These are phyloP conservation scores for Dalbergia cochinchinensis DNA, from an alignment of 306 rosid genomes.

Conservation along the genomic window DNA sequence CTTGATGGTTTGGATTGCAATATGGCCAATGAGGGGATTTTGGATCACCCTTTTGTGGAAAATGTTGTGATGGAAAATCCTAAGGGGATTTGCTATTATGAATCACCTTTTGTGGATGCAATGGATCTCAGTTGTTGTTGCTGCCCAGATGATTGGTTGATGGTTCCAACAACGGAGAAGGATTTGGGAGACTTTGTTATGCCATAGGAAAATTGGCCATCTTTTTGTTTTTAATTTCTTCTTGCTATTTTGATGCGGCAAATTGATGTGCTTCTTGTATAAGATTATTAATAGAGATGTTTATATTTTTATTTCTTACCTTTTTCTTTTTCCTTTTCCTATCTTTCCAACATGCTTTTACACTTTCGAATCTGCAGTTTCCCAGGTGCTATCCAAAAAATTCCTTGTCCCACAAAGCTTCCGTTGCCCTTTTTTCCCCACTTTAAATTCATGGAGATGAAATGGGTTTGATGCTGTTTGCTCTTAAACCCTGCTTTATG, in stretches of 20 bases:
- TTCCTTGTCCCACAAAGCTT: background rate
- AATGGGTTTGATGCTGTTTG: slow-evolving; percentile 3
- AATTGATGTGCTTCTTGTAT: slow-evolving; percentile 7
- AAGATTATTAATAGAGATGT: slow-evolving; percentile 16
- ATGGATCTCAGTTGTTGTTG: slow-evolving; percentile 39
- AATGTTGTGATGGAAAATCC: slow-evolving; percentile 9
- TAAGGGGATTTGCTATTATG: background rate
- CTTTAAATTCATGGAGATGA: background rate
- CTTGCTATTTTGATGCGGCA: background rate
- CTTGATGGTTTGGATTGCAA: slow-evolving; percentile 51
- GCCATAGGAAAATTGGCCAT: slow-evolving; percentile 15
- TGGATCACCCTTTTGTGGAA: slow-evolving; percentile 34
- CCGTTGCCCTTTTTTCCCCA: background rate
- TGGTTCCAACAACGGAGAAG: slow-evolving; percentile 43
- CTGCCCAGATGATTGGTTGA: slow-evolving; percentile 60
- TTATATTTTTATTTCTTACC: background rate
- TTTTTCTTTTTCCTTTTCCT: background rate
- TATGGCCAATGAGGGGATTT: background rate
- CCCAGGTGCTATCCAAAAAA: background rate
- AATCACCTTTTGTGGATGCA: slow-evolving; percentile 34
- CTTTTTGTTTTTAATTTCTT: background rate
- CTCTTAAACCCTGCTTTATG: background rate
- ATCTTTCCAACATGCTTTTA: background rate
- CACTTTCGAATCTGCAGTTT: background rate
- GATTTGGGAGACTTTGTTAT: background rate